Evolutionary conservation across 345 rosid genomes (phyloP).

Genomic region (Iberis pinnata): DNA sequence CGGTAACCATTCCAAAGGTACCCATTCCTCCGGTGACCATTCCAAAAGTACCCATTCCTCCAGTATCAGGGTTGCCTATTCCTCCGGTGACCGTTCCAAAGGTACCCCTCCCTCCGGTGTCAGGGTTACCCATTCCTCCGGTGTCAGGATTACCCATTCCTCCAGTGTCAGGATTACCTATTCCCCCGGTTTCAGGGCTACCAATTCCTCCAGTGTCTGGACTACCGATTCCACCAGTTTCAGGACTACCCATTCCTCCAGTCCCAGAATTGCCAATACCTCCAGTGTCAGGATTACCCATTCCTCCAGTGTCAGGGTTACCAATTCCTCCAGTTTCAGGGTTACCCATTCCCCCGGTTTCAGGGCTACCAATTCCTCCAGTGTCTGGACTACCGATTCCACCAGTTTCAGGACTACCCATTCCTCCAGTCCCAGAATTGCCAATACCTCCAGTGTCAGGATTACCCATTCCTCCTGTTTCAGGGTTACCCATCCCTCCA

Average conservation of each 20-base stretch:
- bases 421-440: constrained; percentile 13
- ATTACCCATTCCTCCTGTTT: constrained; percentile 13
- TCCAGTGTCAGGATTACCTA: constrained; percentile 2
- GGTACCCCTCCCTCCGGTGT: constrained; percentile 30
- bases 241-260: constrained; percentile 23
- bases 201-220: constrained; percentile 25
- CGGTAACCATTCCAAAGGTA: constrained; percentile 29
- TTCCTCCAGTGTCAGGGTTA: neutral
- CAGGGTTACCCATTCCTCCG: constrained; percentile 5
- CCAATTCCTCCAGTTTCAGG: neutral
- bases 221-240: constrained; percentile 21
- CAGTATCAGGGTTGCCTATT: neutral
- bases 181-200: constrained; percentile 26
- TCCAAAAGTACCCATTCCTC: constrained; percentile 4
- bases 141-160: neutral
- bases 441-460: constrained; percentile 20
- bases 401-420: constrained; percentile 13
- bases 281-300: neutral
- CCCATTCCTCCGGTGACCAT: constrained; percentile 27
- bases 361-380: constrained; percentile 21
- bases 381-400: constrained; percentile 23
- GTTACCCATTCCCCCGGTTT: constrained; percentile 28
- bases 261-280: neutral
- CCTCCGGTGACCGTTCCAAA: too few relatives aligned
- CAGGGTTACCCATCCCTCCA: constrained; percentile 13